Evolutionary conservation across 495 filamentous ascomycete species (phyloP).

Genomic region (Tuber microsphaerosporum): DNA sequence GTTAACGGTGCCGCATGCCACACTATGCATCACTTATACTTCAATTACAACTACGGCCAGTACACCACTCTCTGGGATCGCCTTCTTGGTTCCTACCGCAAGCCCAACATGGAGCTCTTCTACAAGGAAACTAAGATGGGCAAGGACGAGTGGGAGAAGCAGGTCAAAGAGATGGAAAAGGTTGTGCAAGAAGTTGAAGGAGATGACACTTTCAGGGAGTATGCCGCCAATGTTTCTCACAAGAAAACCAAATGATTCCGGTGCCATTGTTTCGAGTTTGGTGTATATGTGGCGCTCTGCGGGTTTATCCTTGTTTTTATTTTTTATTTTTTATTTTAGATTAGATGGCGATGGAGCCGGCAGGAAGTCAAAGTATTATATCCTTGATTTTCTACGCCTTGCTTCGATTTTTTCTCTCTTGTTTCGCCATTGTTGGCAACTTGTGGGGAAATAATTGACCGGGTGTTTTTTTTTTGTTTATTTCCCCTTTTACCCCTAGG

Average conservation of each 20-base stretch:
- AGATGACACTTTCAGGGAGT: slow-evolving; percentile 50
- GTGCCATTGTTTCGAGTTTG: not conserved
- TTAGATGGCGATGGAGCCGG: not conserved
- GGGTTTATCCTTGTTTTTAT: slow-evolving; percentile 7
- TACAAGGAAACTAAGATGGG: slow-evolving; percentile 82
- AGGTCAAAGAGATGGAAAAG: slow-evolving; percentile 78
- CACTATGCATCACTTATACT: slow-evolving; percentile 94
- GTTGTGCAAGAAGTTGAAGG: slow-evolving; percentile 80
- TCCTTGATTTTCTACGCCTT: not conserved
- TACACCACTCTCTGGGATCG: slow-evolving; percentile 95
- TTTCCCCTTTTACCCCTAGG: not conserved
- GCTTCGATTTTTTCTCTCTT: not conserved
- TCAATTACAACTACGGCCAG: slow-evolving; percentile 98
- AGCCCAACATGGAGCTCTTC: slow-evolving; percentile 83
- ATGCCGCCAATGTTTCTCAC: slow-evolving; percentile 24
- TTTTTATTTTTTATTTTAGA: not conserved
- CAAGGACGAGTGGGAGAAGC: slow-evolving; percentile 69
- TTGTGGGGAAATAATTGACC: not conserved
- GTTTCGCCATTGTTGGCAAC: not conserved
- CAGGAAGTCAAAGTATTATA: not conserved
- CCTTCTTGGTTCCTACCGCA: slow-evolving; percentile 77
- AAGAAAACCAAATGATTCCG: slow-evolving; percentile 27
- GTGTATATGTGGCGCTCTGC: not conserved
- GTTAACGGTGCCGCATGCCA: slow-evolving; percentile 96
- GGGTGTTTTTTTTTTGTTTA: not conserved